These are phyloP conservation scores for Volvox reticuliferus DNA, from an alignment of 139 green algal species.

Conservation along the genomic window DNA sequence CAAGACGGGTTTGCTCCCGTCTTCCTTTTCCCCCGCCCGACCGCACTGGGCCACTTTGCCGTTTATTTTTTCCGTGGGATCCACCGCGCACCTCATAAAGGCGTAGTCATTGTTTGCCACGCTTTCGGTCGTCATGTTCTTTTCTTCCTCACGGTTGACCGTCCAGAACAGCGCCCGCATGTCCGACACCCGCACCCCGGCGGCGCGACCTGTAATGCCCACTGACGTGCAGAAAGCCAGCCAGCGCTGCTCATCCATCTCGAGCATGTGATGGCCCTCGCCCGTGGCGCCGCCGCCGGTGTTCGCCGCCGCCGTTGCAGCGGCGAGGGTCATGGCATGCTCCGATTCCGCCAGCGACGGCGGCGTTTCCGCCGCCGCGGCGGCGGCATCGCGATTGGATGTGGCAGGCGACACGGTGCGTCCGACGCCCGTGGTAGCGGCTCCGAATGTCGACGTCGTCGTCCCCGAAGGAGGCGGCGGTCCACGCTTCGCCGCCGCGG, in stretches of 20 bases:
- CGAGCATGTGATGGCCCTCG: not conserved
- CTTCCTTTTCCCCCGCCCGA: no score
- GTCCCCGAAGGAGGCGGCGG: not conserved
- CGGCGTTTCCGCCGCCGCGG: not conserved
- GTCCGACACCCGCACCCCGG: not conserved
- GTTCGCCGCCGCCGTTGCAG: not conserved
- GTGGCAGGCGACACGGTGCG: not conserved
- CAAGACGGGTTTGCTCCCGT: no score
- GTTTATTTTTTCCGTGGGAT: no score
- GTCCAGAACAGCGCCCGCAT: conserved; percentile 23
- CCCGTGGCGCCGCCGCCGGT: not conserved
- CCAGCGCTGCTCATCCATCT: conserved; percentile 33
- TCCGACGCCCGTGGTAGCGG: not conserved
- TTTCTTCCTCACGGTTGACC: conserved; percentile 35
- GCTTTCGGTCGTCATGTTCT: conserved; percentile 45
- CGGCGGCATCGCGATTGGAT: not conserved
- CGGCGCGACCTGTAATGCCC: not conserved
- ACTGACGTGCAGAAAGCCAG: conserved; percentile 17
- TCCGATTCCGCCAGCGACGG: conserved; percentile 4
- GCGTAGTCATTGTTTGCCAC: conserved; percentile 57
- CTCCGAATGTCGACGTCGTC: not conserved
- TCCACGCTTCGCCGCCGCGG: not conserved
- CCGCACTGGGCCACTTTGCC: no score
- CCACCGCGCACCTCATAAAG: conserved; percentile 41
- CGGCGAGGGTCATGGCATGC: not conserved